phyloP scores from a whole-genome alignment of 331 rosid genomes.

The Phaseolus coccineus region DNA sequence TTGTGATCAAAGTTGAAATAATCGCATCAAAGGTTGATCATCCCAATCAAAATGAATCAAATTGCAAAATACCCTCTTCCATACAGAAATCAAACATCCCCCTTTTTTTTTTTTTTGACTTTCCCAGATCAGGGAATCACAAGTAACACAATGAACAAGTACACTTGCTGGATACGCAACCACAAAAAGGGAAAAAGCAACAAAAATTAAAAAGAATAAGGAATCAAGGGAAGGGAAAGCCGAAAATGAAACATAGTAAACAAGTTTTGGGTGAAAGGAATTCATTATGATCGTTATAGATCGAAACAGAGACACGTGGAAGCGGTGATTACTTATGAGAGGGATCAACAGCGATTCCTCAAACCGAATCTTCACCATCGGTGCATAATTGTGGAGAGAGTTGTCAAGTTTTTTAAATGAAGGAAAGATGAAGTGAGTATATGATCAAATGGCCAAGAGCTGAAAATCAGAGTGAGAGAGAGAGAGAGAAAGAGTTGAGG shows the following conservation, averaged over 20 bases:
- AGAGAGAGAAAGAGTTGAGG: background rate
- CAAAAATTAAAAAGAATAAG: constrained; percentile 19
- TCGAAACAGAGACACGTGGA: constrained; percentile 55
- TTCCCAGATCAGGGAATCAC: constrained; percentile 53
- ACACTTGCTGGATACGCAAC: constrained; percentile 52
- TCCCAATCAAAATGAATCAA: constrained; percentile 53
- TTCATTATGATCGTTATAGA: constrained; percentile 60
- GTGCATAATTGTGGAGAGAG: constrained; percentile 48
- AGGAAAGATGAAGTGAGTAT: constrained; percentile 37
- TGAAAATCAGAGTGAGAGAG: background rate
- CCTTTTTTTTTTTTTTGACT: constrained; percentile 25
- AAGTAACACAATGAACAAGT: constrained; percentile 41
- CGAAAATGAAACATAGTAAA: constrained; percentile 41
- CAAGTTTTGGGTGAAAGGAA: constrained; percentile 52
- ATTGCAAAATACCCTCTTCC: constrained; percentile 37
- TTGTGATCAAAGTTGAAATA: constrained; percentile 40
- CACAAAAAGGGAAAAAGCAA: constrained; percentile 14
- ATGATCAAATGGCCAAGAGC: background rate
- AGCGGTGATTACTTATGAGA: constrained; percentile 68
- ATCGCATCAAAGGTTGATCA: constrained; percentile 47
- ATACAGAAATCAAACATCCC: constrained; percentile 45
- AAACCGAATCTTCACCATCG: constrained; percentile 50
- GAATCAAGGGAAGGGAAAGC: constrained; percentile 35
- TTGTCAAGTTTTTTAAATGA: constrained; percentile 3
- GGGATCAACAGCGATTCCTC: constrained; percentile 58